Evolutionary conservation across 2,329 filamentous ascomycete genomes (phyloP).

Genomic region (Atkinsonella texensis): DNA sequence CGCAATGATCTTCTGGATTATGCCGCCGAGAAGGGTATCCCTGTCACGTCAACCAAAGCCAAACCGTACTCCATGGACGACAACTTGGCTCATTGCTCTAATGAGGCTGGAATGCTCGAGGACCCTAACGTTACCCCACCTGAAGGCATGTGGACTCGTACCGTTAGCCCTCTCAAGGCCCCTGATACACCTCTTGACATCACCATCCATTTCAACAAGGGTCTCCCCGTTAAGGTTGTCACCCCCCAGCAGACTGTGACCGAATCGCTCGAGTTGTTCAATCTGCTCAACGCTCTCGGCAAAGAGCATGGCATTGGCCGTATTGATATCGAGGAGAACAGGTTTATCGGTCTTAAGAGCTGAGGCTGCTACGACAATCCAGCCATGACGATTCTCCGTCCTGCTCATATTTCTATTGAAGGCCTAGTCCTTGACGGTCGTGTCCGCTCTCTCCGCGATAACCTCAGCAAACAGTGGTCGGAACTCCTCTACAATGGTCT

Average conservation of each 20-base stretch:
- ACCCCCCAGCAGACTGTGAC: background rate
- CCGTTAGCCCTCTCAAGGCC: slow-evolving; percentile 1
- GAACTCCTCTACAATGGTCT: slow-evolving; percentile 3
- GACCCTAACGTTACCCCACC: background rate
- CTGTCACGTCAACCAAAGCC: slow-evolving; percentile 3
- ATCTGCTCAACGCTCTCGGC: background rate
- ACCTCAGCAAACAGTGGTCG: slow-evolving; percentile 1
- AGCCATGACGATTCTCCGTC: slow-evolving; percentile 2
- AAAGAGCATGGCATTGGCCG: slow-evolving; percentile 1
- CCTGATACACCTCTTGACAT: background rate
- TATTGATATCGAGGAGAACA: slow-evolving; percentile 1
- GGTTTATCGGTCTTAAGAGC: background rate
- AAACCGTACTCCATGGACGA: slow-evolving; percentile 5
- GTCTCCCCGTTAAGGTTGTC: background rate
- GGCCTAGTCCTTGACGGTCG: slow-evolving; percentile 1
- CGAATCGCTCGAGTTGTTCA: slow-evolving; percentile 1
- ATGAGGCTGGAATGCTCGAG: slow-evolving; percentile 3
- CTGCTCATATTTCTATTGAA: slow-evolving; percentile 1
- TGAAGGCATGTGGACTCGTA: slow-evolving; percentile 1
- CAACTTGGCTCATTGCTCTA: slow-evolving; percentile 3
- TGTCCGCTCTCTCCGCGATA: slow-evolving; percentile 3
- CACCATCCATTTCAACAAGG: slow-evolving; percentile 1
- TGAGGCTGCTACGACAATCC: background rate
- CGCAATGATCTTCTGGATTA: slow-evolving; percentile 3
- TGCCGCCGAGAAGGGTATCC: slow-evolving; percentile 2